Evolutionary conservation across 148 eudicot species (phyloP), one percentile per base, ranked within the genome.

Genomic region (Arbutus unedo): DNA sequence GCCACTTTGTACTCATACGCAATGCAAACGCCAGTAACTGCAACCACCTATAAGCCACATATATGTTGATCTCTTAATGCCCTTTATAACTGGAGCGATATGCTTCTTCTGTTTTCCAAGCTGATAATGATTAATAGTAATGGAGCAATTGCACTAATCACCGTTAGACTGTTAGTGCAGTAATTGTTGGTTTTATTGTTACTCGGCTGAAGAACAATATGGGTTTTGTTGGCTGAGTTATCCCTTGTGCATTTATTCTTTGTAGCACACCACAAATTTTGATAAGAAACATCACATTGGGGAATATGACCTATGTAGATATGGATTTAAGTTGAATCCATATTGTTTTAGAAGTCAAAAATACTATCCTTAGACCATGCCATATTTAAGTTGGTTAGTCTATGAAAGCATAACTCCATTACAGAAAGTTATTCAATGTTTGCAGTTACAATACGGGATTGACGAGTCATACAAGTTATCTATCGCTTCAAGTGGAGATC

Each of bases 401-500:
- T 38, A 15, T n/a, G 15, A 74, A 50, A 51, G 77, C 70, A 59
- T 57, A 74, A 76, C 79, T 77, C 79, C 64, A 13, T 87, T 56
- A 78, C 75, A 81, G 81, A 54, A 64, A 71, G 54, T 77, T 59
- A 51, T 78, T 62, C 18, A 82, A 72, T 68, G 66, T 77, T 57
- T 90, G 91, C 97, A 95, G 98, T 85, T 95, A 87, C 92, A 90
- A 55, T 86, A 90, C 53, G 91, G 88, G 6, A 82, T 89, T 62
- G 96, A 95, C 76, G 98, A 95, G 81, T 93, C 98, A 31, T 95
- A 93, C 92, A 88, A 90, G 76, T 85, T 95, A 59, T 50, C 86
- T 38, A 57, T 95, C 16, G 90, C 93, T 50, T 85, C 82, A 71
- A n/a, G 85, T 19, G 92, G 90, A 70, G 90, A 91, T 53, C 86